Conservation (phyloP, 2,329 filamentous ascomycete genomes). For the Calycina marina region DNA sequence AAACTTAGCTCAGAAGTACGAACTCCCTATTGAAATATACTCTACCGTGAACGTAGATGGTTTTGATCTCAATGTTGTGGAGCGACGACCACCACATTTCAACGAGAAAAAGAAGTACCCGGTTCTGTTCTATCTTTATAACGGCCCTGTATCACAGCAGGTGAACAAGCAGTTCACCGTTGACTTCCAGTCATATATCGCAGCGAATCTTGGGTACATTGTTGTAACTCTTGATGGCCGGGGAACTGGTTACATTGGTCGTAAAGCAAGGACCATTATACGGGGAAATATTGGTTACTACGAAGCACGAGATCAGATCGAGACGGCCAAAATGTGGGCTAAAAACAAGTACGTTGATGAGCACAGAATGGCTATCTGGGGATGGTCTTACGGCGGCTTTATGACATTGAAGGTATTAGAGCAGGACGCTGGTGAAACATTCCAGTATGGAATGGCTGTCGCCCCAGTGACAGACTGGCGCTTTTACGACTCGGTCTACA, state of each 20-base stretch:
- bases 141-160: slow-evolving; percentile 81
- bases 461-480: slow-evolving; percentile 98
- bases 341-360: slow-evolving; percentile 70
- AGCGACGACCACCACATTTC: slow-evolving; percentile 83
- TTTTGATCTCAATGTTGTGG: slow-evolving; percentile 57
- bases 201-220: slow-evolving; percentile 74
- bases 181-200: slow-evolving; percentile 83
- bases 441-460: slow-evolving; percentile 95
- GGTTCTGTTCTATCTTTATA: slow-evolving; percentile 89
- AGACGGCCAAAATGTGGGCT: slow-evolving; percentile 72
- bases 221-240: slow-evolving; percentile 90
- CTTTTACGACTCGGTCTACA: slow-evolving; percentile 89
- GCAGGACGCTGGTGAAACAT: slow-evolving; percentile 75
- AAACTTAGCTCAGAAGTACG: slow-evolving; percentile 55
- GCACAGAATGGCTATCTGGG: slow-evolving; percentile 82
- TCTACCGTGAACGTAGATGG: slow-evolving; percentile 75
- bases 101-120: slow-evolving; percentile 74
- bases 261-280: slow-evolving; percentile 67
- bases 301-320: slow-evolving; percentile 85
- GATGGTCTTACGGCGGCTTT: slow-evolving; percentile 96
- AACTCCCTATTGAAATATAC: slow-evolving; percentile 72
- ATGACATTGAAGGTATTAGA: slow-evolving; percentile 91
- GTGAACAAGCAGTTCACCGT: slow-evolving; percentile 70
- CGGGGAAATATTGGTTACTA: slow-evolving; percentile 72
- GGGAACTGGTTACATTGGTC: slow-evolving; percentile 81